phyloP scores from a whole-genome alignment of 495 filamentous ascomycete genomes.

The Filosporella fistucella region DNA sequence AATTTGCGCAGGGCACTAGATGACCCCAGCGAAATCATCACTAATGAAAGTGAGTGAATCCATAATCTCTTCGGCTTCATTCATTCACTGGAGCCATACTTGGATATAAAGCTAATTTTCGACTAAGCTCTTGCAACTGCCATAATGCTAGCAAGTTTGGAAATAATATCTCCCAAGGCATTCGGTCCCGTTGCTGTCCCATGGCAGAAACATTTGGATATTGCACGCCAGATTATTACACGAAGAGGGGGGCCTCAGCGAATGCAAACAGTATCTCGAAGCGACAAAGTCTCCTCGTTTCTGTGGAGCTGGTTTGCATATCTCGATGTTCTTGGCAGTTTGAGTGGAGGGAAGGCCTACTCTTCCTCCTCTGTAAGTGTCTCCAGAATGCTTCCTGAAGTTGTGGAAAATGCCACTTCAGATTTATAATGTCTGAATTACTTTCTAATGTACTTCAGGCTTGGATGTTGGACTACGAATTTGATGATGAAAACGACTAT shows the following conservation, averaged over 20 bases:
- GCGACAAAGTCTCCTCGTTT: conserved; percentile 69
- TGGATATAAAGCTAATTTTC: no score
- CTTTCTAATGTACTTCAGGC: conserved; percentile 1
- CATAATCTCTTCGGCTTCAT: no score
- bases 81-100: no score
- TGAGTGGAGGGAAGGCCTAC: conserved; percentile 60
- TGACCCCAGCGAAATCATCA: conserved; percentile 53
- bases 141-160: conserved; percentile 80
- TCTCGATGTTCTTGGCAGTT: conserved; percentile 72
- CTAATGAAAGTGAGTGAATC: no score
- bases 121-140: conserved; percentile 79
- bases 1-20: conserved; percentile 64
- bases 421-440: background rate
- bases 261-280: conserved; percentile 33
- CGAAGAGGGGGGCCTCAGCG: conserved; percentile 56
- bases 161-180: conserved; percentile 80
- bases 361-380: conserved; percentile 30
- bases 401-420: no score
- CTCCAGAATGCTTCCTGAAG: background rate
- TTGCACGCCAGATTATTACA: conserved; percentile 72
- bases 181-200: conserved; percentile 64
- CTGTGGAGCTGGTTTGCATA: conserved; percentile 86
- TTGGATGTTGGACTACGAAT: conserved; percentile 36
- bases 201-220: conserved; percentile 75
- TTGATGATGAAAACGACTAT: conserved; percentile 51